Evolutionary conservation across 805 yeast species (phyloP), one percentile per base, ranked within the genome.

Genomic region (Zygotorulaspora florentina): DNA sequence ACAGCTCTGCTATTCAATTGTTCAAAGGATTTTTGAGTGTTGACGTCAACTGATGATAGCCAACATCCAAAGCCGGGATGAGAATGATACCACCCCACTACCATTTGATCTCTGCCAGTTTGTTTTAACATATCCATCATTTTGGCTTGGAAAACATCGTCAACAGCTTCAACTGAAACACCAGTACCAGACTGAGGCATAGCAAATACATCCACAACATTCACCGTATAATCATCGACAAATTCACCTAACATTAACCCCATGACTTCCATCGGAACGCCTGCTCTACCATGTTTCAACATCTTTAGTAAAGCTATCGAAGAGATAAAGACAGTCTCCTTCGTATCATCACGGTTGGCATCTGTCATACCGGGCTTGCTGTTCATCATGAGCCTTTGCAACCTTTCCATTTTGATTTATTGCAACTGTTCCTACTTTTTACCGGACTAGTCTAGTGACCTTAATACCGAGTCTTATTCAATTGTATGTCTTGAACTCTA

Each of bases 31-130:
- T 91, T 96, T 65, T 93, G 99, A 2, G 99, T 93, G 67, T 89
- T 88, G 50, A 93, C 95, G 77, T 93, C 99, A 25, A 93, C 98
- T 25, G 90, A 82, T 10, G 98, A 90, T 57, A 93, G 76, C 99
- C 99, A 93, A 73, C 99, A 93, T n/a, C 99, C 99, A 66, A 91
- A 93, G 13, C 99, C 99, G 3, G 99, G 99, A 70, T 93, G 99
- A 11, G 98, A 90, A 66, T 93, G 99, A 72, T 93, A 93, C 99
- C 99, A 93, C 28, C 99, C 99, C 40, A 93, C 99, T 43, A 93
- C 99, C 87, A 87, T 89, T 66, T 93, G 95, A 69, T 90, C 97
- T 67, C 99, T 79, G n/a, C 99, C 99, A 0, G 99, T 93, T 67
- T 93, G 99, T 69, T 86, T 83, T 62, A 93, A 77, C 99, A 93